Evolutionary conservation across 495 filamentous ascomycete species (phyloP).

Genomic region (Penicillium samsonianum): DNA sequence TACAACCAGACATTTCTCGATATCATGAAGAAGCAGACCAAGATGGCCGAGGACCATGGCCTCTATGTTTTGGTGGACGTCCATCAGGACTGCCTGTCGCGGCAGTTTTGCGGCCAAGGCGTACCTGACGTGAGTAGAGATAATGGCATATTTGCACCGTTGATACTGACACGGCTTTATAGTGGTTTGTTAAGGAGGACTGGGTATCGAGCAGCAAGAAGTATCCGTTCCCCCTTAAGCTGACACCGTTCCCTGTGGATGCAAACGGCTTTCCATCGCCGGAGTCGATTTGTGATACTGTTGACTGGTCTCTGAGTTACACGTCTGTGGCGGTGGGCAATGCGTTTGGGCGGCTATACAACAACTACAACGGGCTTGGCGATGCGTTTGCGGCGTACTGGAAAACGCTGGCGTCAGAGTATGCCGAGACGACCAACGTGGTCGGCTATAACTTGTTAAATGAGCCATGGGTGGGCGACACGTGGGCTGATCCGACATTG

Average conservation of each 20-base stretch:
- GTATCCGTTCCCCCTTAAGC: slow-evolving; percentile 20
- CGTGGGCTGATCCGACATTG: slow-evolving; percentile 21
- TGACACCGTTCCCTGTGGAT: slow-evolving; percentile 14
- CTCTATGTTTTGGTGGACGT: slow-evolving; percentile 23
- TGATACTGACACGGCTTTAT: slow-evolving; percentile 12
- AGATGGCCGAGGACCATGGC: slow-evolving; percentile 24
- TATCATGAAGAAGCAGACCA: slow-evolving; percentile 25
- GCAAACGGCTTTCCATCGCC: slow-evolving; percentile 15
- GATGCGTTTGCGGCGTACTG: slow-evolving; percentile 25
- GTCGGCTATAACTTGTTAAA: slow-evolving; percentile 23
- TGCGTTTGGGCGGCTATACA: slow-evolving; percentile 22
- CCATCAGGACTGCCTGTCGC: slow-evolving; percentile 21
- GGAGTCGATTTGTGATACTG: slow-evolving; percentile 19
- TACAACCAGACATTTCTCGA: slow-evolving; percentile 25
- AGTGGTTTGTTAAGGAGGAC: slow-evolving; percentile 21
- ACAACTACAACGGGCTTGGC: slow-evolving; percentile 21
- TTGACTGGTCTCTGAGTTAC: slow-evolving; percentile 20
- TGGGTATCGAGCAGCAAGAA: slow-evolving; percentile 17
- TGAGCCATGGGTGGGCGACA: slow-evolving; percentile 24
- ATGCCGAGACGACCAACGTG: slow-evolving; percentile 18
- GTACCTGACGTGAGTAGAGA: slow-evolving; percentile 17
- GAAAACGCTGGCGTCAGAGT: slow-evolving; percentile 20
- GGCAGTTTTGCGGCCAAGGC: slow-evolving; percentile 18
- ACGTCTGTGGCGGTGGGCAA: slow-evolving; percentile 17
- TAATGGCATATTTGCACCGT: neutral